Conservation (phyloP, 192 early-diverging fungal genomes). For the Funneliformis geosporum region DNA sequence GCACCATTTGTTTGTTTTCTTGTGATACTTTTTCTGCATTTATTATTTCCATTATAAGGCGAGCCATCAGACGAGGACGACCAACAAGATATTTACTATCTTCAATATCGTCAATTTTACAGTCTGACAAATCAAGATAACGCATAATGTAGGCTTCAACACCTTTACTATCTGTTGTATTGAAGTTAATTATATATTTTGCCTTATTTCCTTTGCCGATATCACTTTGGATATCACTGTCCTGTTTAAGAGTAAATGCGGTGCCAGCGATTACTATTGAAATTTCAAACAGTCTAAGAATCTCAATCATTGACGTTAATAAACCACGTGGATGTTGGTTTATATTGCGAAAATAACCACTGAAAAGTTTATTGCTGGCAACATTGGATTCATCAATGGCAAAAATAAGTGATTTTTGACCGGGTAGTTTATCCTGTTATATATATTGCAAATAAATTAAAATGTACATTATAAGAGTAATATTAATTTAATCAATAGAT, state of each 20-base stretch:
- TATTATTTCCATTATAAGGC: neutral
- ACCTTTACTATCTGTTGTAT: neutral
- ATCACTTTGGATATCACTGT: neutral
- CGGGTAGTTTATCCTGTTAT: neutral
- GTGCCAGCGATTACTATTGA: constrained; percentile 23
- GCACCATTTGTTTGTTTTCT: neutral
- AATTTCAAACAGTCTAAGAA: neutral
- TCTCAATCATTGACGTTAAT: constrained; percentile 13
- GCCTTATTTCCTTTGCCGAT: neutral
- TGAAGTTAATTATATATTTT: neutral
- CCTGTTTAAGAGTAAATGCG: constrained; percentile 7
- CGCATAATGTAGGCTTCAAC: neutral
- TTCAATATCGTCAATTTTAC: neutral
- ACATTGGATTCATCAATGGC: constrained; percentile 3
- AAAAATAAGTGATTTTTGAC: neutral
- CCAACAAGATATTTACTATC: neutral
- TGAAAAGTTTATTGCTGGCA: constrained; percentile 14
- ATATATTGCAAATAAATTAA: neutral
- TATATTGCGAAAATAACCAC: neutral
- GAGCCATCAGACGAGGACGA: neutral
- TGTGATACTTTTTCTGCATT: neutral
- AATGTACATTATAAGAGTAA: neutral
- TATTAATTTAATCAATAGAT: constrained; percentile 5
- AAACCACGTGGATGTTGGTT: neutral
- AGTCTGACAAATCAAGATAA: neutral